Evolutionary conservation across 2,329 filamentous ascomycete species (phyloP), one percentile per base, ranked within the genome.

Genomic region (Aureobasidium pullulans): DNA sequence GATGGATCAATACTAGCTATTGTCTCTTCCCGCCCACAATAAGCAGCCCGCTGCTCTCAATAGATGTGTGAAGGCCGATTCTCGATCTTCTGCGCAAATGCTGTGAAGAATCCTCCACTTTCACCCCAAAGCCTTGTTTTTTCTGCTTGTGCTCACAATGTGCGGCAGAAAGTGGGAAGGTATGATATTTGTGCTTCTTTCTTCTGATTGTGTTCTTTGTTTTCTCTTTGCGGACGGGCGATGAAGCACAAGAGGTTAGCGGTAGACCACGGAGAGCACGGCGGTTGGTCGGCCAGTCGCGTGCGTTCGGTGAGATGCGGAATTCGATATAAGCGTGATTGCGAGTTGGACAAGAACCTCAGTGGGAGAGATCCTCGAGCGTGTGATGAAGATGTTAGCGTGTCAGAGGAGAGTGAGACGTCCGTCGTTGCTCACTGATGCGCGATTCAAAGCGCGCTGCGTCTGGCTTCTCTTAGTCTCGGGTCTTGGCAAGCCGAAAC

Each of bases 1-100:
- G 76, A 74, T 74, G 69, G 71, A 72, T 76, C 73, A 75, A 72
- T 76, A 75, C 76, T 79, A 79, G 76, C 76, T 79, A 79, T 61
- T 65, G 61, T 65, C 63, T 63, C 57, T 19, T 59, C 48, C 31
- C 32, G 47, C 52, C 52, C 57, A 43, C 57, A 50, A 59, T 59
- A 59, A 59, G 57, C 46, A 39, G 39, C 40, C 40, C 52, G 36
- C 16, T 46, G 52, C 52, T 56, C 16, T 40, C 40, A 46, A 37
- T 19, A 46, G 40, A 28, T 40, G 54, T 29, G 54, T 40, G 34
- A 47, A 40, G 31, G 32, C 43, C 54, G 31, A 19, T 40, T 46
- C 40, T 29, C 46, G 52, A 34, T 44, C 29, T 57, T 54, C 50
- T 42, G 50, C 37, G 32, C 36, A 54, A 16, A 54, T 29, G 28